Evolutionary conservation across 2,329 filamentous ascomycete genomes (phyloP).

Genomic region (Calonectria naviculata): DNA sequence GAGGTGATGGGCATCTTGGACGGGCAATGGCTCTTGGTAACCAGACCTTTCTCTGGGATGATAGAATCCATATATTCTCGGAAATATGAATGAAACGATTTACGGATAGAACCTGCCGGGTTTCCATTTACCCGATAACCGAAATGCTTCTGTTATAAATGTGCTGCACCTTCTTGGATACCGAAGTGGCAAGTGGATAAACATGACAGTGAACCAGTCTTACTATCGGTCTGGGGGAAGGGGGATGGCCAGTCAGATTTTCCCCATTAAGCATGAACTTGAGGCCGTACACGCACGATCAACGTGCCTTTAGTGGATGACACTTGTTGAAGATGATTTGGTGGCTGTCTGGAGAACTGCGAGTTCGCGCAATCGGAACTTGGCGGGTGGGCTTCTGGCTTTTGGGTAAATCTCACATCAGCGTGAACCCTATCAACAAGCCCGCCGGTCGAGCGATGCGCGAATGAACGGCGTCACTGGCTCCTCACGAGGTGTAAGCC

Average conservation of each 20-base stretch:
- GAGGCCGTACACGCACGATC: neutral
- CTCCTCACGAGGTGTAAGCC: neutral
- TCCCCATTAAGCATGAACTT: neutral
- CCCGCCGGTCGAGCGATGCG: neutral
- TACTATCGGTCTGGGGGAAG: neutral
- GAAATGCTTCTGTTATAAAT: neutral
- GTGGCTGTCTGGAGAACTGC: neutral
- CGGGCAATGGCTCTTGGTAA: constrained; percentile 5
- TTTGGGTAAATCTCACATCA: constrained; percentile 5
- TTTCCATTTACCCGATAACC: neutral
- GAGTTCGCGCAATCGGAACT: neutral
- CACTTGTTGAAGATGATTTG: neutral
- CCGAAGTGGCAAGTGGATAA: neutral
- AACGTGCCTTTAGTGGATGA: neutral
- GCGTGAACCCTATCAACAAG: neutral
- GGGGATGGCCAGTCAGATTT: neutral
- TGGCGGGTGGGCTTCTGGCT: neutral
- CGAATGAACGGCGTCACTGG: constrained; percentile 9
- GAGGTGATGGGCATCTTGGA: constrained; percentile 8
- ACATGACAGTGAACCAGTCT: neutral
- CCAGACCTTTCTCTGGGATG: neutral
- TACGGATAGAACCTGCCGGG: constrained; percentile 6
- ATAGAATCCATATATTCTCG: constrained; percentile 14
- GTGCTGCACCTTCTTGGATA: too few species aligned
- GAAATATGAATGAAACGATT: constrained; percentile 9